Conservation (phyloP, 2,329 filamentous ascomycete genomes). For the Calcarisporium arbuscula region DNA sequence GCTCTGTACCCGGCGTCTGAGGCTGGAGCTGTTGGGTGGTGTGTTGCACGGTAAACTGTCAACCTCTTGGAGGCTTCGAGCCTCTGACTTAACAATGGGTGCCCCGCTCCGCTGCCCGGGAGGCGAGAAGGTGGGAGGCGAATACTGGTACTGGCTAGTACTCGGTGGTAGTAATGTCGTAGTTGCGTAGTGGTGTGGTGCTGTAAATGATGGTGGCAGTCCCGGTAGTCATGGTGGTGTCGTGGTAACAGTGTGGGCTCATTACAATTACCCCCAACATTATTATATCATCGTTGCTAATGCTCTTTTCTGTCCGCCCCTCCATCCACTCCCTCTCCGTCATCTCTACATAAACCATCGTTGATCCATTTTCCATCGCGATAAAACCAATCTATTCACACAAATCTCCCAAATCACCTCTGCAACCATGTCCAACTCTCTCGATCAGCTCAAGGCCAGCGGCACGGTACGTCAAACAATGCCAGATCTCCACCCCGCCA, state of each 20-base stretch:
- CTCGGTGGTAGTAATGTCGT: no score
- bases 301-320: neutral
- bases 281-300: constrained; percentile 2
- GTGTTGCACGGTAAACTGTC: no score
- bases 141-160: no score
- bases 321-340: constrained; percentile 3
- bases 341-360: neutral
- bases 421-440: constrained; percentile 78
- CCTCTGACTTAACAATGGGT: constrained; percentile 11
- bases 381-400: constrained; percentile 9
- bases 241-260: no score
- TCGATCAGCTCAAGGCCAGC: constrained; percentile 93
- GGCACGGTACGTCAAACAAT: constrained; percentile 97
- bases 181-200: no score
- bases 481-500: constrained; percentile 16
- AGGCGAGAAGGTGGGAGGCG: no score
- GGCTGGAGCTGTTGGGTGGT: no score
- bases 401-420: constrained; percentile 10
- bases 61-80: neutral
- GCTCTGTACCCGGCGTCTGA: no score
- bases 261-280: constrained; percentile 4
- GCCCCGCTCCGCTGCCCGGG: constrained; percentile 8
- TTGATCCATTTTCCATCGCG: neutral
- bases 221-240: no score
- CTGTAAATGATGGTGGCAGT: no score